phyloP scores from a whole-genome alignment of 495 filamentous ascomycete genomes.

The Viridothelium virens region DNA sequence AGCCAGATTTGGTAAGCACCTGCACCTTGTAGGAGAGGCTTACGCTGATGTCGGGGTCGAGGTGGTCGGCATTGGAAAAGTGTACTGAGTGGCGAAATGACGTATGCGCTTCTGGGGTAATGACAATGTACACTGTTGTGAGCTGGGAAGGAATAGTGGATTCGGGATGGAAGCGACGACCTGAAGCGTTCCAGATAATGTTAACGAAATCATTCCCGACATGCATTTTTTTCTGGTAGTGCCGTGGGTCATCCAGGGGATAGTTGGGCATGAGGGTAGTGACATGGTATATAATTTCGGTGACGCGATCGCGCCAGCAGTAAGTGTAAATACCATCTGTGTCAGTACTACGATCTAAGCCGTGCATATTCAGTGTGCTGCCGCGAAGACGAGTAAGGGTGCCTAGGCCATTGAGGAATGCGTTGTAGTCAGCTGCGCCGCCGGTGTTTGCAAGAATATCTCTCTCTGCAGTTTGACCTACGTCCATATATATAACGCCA shows the following conservation, averaged over 20 bases:
- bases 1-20: constrained; percentile 72
- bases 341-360: constrained; percentile 67
- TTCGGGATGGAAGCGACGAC: constrained; percentile 69
- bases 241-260: constrained; percentile 63
- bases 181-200: constrained; percentile 95
- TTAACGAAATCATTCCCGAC: constrained; percentile 98
- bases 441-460: constrained; percentile 79
- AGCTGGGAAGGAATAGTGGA: constrained; percentile 81
- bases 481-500: constrained; percentile 83
- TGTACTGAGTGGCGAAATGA: constrained; percentile 43
- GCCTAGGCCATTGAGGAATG: constrained; percentile 73
- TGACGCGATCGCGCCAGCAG: constrained; percentile 89
- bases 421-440: constrained; percentile 76
- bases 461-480: constrained; percentile 68
- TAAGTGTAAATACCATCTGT: constrained; percentile 78
- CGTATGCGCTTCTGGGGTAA: constrained; percentile 71
- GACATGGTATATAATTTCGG: constrained; percentile 92
- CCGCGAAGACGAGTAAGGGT: constrained; percentile 68
- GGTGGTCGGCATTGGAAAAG: constrained; percentile 32
- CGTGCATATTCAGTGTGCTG: constrained; percentile 86
- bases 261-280: constrained; percentile 95
- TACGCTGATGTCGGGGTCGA: constrained; percentile 27
- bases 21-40: constrained; percentile 73
- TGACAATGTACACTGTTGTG: constrained; percentile 93
- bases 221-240: constrained; percentile 80